Conservation (phyloP, 148 eudicot species). For the Polygonum maritimum region DNA sequence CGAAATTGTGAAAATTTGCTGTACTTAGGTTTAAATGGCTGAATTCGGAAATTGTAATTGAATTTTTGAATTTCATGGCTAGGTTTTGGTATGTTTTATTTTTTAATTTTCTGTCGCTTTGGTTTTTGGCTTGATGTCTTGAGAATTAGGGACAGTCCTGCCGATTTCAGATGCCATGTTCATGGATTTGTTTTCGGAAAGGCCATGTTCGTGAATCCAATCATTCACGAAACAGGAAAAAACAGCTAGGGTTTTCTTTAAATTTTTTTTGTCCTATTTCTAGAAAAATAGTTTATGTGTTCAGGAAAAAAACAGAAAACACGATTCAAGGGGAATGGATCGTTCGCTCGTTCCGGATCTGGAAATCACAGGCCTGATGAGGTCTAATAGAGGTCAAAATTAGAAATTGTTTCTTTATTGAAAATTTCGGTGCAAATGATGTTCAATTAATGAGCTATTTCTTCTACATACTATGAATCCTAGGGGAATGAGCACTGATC, state of each 20-base stretch:
- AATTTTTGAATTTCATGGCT: background rate
- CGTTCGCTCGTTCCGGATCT: conserved; percentile 19
- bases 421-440: background rate
- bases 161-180: conserved; percentile 18
- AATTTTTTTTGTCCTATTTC: background rate
- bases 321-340: conserved; percentile 8
- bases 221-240: conserved; percentile 10
- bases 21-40: background rate
- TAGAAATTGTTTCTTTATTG: conserved; percentile 4
- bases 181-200: background rate
- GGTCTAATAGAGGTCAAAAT: conserved; percentile 18
- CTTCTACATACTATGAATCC: background rate
- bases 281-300: background rate
- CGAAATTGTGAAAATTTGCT: background rate
- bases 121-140: conserved; percentile 18
- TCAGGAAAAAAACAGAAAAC: background rate
- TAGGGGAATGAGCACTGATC: background rate
- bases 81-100: background rate
- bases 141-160: conserved; percentile 36
- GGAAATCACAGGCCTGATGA: conserved; percentile 22
- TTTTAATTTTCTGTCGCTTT: background rate
- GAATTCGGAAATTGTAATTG: background rate
- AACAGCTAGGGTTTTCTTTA: background rate
- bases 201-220: conserved; percentile 9
- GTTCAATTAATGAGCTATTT: background rate